Base-by-base conservation (phyloP, 75 land plant species). In the Pseudotsuga menziesii region DNA sequence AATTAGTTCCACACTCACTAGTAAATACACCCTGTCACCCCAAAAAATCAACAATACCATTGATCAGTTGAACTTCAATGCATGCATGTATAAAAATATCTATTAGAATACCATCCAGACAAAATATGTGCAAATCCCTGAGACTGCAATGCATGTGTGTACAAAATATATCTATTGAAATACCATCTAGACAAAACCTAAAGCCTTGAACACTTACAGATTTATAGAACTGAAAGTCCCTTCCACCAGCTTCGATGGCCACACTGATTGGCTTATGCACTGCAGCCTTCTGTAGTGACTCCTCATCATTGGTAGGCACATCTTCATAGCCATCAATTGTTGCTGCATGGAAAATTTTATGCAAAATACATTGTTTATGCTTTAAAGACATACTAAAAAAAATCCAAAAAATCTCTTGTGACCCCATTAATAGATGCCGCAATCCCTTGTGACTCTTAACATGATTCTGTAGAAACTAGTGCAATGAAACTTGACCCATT, bases 241-340 rank as follows among this genome's bases (percentile, higher is more conserved):
- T 69, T 0, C 90, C 87, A 35, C 85, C 79, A 16, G 90, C 96
- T 73, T 93, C 96, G 54, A 93, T 87, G 22, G 96, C 91, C 4
- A 93, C 88, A 61, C 88, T 82, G 6, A 93, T 84, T 5, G 96
- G 96, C 66, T 91, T 91, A 3, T 89, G 75, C 9, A 90, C 83
- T 54, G 78, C 93, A 32, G 89, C 91, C 58, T 74, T 86, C 81
- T 72, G 58, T 19, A 93, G 72, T 1, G 78, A 56, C 12, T 56
- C 58, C 77, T 91, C 93, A 63, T 85, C 73, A 67, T 88, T 79
- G 0, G 66, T 2, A 2, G 87, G 85, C 39, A 85, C 85, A 80
- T 88, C 88, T 32, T 88, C 81, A 66, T 88, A 85, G 27, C 80
- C 88, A 81, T 90, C 91, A 56, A 90, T 88, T 14, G 76, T 55